A percentile compares a stretch with the other conserved stretches of the same genome.
Evolutionary conservation across 768 basidiomycete genomes (phyloP).

Genomic region (Leucosporidium yakuticum): DNA sequence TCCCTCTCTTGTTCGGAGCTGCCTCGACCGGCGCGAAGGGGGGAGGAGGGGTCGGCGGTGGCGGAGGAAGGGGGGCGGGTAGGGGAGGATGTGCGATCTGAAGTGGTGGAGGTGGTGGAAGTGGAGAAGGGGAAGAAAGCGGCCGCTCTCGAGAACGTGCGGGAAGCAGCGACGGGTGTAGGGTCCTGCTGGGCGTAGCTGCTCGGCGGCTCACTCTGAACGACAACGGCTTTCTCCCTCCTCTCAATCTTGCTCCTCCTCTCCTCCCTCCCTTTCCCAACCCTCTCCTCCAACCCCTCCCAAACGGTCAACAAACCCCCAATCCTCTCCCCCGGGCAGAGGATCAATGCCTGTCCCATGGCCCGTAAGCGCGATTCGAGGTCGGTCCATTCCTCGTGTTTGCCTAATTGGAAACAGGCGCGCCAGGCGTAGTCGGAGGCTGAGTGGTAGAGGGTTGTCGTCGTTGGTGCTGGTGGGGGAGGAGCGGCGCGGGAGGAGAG

Average conservation of each 20-base stretch:
- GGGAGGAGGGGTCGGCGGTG: slow-evolving; percentile 10
- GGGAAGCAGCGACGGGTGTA: slow-evolving; percentile 2
- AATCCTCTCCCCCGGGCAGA: slow-evolving; percentile 76
- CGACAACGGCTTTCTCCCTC: not conserved
- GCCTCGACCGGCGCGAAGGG: slow-evolving; percentile 56
- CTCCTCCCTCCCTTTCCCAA: not conserved
- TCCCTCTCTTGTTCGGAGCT: slow-evolving; percentile 52
- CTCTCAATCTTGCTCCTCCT: slow-evolving; percentile 1
- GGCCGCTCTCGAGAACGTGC: slow-evolving; percentile 20
- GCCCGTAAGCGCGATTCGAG: slow-evolving; percentile 61
- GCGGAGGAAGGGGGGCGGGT: not conserved
- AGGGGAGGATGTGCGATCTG: not conserved
- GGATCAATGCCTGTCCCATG: slow-evolving; percentile 71
- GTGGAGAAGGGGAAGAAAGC: slow-evolving; percentile 19
- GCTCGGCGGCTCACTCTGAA: not conserved
- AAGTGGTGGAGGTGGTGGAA: slow-evolving; percentile 5
- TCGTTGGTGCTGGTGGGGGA: too few relatives aligned
- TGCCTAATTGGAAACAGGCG: slow-evolving; percentile 73
- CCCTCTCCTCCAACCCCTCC: slow-evolving; percentile 64
- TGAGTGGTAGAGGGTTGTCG: slow-evolving; percentile 41
- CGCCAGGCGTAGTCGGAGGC: slow-evolving; percentile 83
- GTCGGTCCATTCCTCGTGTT: slow-evolving; percentile 69
- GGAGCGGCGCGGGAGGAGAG: too few relatives aligned
- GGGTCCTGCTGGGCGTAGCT: too few relatives aligned
- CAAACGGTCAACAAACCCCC: slow-evolving; percentile 71